Evolutionary conservation across 192 early-diverging fungal genomes (phyloP), one percentile per base, ranked within the genome.

Genomic region (Lobulomyces angularis): DNA sequence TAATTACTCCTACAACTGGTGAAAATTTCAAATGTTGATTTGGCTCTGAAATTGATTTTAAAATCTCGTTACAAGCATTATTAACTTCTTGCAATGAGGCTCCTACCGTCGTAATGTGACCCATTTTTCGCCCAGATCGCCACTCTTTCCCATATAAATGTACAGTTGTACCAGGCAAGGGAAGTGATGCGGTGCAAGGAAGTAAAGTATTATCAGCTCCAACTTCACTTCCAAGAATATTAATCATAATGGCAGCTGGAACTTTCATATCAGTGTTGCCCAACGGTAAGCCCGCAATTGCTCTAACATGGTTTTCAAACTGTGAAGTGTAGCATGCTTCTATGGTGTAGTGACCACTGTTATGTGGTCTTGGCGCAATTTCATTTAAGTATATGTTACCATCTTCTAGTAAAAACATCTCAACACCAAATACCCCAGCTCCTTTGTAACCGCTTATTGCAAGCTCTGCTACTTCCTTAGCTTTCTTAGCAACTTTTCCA

Each of bases 271-370:
- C 64, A 2, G 88, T 79, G 23, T 71, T 76, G 33, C 92, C 92
- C 7, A 98, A 71, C 5, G 95, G 90, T 41, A 90, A 61, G 37
- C 86, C 88, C 4, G 90, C 68, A 26, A 98, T 84, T 21, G 85
- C 84, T 20, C 92, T 84, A 43, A 98, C 55, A 51, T 88, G 78
- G 39, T 88, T 83, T 51, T 98, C 95, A 54, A 84, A 98, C 62
- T 98, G 95, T 23, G 90, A 94, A 8, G 95, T 98, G 51, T 85
- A 64, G 56, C 89, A 96, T 1, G 92, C 90, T 50, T 98, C 95
- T 48, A 87, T 93, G 6, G 95, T 96, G 56, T 95, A 96, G 56
- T 98, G 95, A 53, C 95, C 95, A 40, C 90, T 94, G 64, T 98
- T 98, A 66, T 98, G 95, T 18, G 95, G 92, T 5, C 95, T 82